These are phyloP conservation scores for Cordyceps fumosorosea DNA, from an alignment of 2,329 filamentous ascomycete species.

Conservation along the genomic window DNA sequence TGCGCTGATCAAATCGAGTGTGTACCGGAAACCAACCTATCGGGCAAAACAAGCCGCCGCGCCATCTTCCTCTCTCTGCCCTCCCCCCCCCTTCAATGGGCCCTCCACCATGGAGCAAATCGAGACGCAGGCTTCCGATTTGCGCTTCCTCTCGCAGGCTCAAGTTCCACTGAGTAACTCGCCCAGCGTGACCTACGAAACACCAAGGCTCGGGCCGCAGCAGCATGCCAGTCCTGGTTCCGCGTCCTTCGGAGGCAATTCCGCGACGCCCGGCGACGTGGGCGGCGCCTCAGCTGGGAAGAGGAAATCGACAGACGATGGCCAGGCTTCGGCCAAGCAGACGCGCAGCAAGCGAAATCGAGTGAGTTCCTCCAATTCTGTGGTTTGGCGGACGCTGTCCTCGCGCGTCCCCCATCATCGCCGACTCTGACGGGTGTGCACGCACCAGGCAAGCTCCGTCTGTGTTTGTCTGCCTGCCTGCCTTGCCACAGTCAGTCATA, in stretches of 20 bases:
- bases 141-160: conserved; percentile 43
- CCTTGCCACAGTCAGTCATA: background rate
- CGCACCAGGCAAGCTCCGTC: background rate
- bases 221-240: conserved; percentile 32
- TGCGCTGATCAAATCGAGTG: background rate
- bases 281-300: conserved; percentile 24
- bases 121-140: conserved; percentile 47
- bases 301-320: conserved; percentile 37
- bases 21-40: background rate
- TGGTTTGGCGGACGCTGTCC: background rate
- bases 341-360: conserved; percentile 56
- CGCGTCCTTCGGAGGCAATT: conserved; percentile 43
- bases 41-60: background rate
- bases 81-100: background rate
- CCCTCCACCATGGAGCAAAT: conserved; percentile 43
- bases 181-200: conserved; percentile 26
- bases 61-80: too few species aligned
- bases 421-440: background rate
- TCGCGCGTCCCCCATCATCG: background rate
- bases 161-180: conserved; percentile 25
- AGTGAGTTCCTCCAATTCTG: conserved; percentile 31
- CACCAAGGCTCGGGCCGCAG: conserved; percentile 21
- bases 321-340: conserved; percentile 34
- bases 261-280: conserved; percentile 29
- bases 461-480: background rate